These are phyloP conservation scores for Zymoseptoria passerinii DNA, from an alignment of 2,329 filamentous ascomycete species.

Conservation along the genomic window DNA sequence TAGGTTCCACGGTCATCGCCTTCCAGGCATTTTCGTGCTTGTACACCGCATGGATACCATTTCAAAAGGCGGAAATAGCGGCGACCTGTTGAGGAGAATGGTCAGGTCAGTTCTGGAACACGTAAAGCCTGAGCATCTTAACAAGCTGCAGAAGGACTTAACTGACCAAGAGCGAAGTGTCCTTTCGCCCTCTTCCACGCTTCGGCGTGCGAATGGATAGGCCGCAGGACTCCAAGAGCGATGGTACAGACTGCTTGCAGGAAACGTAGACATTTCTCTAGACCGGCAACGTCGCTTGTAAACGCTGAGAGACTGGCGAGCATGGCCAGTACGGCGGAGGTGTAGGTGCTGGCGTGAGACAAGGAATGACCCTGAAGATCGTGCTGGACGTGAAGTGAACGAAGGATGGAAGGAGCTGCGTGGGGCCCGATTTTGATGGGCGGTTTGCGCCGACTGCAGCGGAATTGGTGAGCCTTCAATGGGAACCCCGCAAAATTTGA, in stretches of 20 bases:
- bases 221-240: conserved; percentile 26
- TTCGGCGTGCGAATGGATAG: conserved; percentile 26
- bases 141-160: not conserved
- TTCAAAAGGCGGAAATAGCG: conserved; percentile 62
- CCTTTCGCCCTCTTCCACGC: conserved; percentile 32
- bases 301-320: conserved; percentile 9
- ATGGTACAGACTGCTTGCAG: conserved; percentile 39
- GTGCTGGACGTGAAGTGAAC: not conserved
- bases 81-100: conserved; percentile 35
- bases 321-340: conserved; percentile 1
- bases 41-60: conserved; percentile 30
- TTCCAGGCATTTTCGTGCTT: conserved; percentile 7
- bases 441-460: no score
- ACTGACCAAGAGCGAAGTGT: conserved; percentile 38
- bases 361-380: not conserved
- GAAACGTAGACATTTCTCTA: conserved; percentile 54
- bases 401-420: no score
- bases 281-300: conserved; percentile 40
- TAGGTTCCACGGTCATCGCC: conserved; percentile 7
- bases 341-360: not conserved
- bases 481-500: not conserved
- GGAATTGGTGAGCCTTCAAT: not conserved
- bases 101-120: conserved; percentile 1
- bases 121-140: no score
- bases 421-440: not conserved